phyloP scores from a whole-genome alignment of 2,329 filamentous ascomycete genomes.

The Falciphora oryzae region DNA sequence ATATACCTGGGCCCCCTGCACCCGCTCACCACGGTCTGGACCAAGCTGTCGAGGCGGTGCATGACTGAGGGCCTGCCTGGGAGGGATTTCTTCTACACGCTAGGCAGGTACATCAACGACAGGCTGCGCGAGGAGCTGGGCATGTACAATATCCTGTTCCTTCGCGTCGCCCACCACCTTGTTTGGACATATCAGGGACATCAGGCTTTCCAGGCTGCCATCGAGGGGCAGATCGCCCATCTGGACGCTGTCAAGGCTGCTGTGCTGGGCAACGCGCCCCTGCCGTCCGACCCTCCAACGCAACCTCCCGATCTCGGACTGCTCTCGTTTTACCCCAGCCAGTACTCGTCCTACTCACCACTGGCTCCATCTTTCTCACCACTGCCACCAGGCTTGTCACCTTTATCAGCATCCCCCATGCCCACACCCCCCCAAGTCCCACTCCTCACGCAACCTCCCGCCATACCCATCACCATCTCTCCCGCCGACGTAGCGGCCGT shows the following conservation, averaged over 20 bases:
- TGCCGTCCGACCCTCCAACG: neutral
- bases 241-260: neutral
- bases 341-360: neutral
- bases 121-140: neutral
- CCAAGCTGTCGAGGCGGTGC: neutral
- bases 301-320: neutral
- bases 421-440: too few species aligned
- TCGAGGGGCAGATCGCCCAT: neutral
- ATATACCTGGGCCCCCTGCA: neutral
- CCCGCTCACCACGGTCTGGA: neutral
- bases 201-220: neutral
- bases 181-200: neutral
- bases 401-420: neutral
- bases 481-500: neutral
- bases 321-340: neutral
- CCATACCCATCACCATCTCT: neutral
- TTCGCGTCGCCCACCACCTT: neutral
- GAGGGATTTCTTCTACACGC: neutral
- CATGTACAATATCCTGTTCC: constrained; percentile 1
- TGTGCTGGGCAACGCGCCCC: neutral
- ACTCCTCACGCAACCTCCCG: neutral
- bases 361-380: neutral
- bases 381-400: neutral
- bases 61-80: neutral
- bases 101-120: constrained; percentile 2